Evolutionary conservation across 2,329 filamentous ascomycete genomes (phyloP).

Genomic region (Apiospora arundinis): DNA sequence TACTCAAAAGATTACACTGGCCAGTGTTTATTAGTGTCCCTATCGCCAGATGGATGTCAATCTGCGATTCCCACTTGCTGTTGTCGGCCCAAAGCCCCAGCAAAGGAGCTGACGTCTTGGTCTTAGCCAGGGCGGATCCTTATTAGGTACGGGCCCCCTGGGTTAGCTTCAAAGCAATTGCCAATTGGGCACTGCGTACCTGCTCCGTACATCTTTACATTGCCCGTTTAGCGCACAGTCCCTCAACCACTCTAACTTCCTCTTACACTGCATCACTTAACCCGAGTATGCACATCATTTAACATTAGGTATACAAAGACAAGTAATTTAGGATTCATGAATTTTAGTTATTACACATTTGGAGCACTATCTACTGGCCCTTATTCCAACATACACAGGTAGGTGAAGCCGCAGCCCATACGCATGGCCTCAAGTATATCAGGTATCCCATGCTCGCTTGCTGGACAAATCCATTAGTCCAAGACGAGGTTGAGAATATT

Average conservation of each 20-base stretch:
- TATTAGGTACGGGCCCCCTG: background rate
- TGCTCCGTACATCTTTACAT: no score
- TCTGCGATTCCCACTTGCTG: conserved; percentile 10
- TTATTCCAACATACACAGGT: background rate
- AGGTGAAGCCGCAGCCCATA: background rate
- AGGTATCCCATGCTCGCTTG: background rate
- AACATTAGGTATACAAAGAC: background rate
- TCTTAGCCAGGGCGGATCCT: conserved; percentile 2
- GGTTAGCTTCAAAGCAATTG: no score
- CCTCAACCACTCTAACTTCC: no score
- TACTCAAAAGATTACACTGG: background rate
- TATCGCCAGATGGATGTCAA: conserved; percentile 13
- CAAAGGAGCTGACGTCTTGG: conserved; percentile 17
- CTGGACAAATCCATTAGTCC: background rate
- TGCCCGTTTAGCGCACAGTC: background rate
- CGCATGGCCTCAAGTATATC: background rate
- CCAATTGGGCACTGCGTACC: no score
- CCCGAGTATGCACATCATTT: background rate
- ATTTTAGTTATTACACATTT: background rate
- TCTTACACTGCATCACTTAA: background rate
- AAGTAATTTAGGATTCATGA: background rate
- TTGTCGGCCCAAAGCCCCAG: conserved; percentile 16
- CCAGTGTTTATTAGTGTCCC: background rate
- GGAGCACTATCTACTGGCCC: no score
- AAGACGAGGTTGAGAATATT: background rate